phyloP scores from a whole-genome alignment of 2,329 filamentous ascomycete genomes.

The Beauveria scarabaeidicola region DNA sequence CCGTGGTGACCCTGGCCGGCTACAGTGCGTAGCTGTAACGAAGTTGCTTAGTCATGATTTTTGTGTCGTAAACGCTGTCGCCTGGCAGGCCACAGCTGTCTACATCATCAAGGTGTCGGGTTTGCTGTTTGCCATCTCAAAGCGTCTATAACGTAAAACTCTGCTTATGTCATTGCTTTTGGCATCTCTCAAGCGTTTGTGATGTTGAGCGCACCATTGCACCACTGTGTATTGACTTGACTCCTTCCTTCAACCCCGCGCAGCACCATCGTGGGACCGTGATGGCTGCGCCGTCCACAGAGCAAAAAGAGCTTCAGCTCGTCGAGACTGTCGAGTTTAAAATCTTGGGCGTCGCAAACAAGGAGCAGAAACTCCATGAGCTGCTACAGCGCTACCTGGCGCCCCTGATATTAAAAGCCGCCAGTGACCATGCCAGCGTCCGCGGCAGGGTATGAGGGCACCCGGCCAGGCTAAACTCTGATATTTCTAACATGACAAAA shows the following conservation, averaged over 20 bases:
- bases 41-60: slow-evolving; percentile 4
- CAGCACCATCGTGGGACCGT: slow-evolving; percentile 1
- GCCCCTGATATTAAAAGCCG: slow-evolving; percentile 77
- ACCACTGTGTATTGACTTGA: neutral
- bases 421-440: slow-evolving; percentile 70
- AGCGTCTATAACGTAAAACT: neutral
- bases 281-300: slow-evolving; percentile 34
- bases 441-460: slow-evolving; percentile 56
- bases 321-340: slow-evolving; percentile 79
- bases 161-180: neutral
- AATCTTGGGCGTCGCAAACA: slow-evolving; percentile 69
- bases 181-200: neutral
- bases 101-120: neutral
- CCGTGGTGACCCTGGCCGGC: neutral
- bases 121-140: neutral
- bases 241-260: neutral
- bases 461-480: neutral
- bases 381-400: slow-evolving; percentile 72
- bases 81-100: slow-evolving; percentile 8
- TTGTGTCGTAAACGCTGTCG: slow-evolving; percentile 7
- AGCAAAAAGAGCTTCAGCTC: slow-evolving; percentile 70
- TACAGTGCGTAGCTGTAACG: neutral
- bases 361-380: slow-evolving; percentile 73
- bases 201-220: neutral
- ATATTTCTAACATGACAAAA: slow-evolving; percentile 17